These are phyloP conservation scores for Corrigiola litoralis DNA, from an alignment of 179 eudicot genomes.

Conservation along the genomic window DNA sequence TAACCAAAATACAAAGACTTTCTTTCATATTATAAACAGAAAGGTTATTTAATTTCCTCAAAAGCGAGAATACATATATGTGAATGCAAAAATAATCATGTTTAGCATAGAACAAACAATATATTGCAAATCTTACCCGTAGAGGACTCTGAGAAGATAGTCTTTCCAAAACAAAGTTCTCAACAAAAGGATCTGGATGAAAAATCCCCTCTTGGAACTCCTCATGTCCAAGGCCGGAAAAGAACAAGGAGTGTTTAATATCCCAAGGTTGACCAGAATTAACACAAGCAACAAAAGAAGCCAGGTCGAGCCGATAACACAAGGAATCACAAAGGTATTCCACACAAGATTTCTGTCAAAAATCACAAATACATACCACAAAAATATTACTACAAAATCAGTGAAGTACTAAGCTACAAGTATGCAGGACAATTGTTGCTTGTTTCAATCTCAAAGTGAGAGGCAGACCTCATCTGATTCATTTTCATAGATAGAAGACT, in stretches of 20 bases:
- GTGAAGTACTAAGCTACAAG: not conserved
- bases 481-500: constrained; percentile 58
- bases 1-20: too few species aligned
- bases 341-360: constrained; percentile 70
- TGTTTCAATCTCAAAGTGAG: not conserved
- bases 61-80: not conserved
- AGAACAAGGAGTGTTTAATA: constrained; percentile 57
- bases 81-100: too few species aligned
- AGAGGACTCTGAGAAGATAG: constrained; percentile 85
- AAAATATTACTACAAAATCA: constrained; percentile 3
- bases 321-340: constrained; percentile 87
- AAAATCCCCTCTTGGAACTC: constrained; percentile 37
- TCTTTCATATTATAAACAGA: too few species aligned
- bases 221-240: constrained; percentile 60
- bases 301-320: constrained; percentile 94
- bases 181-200: constrained; percentile 81
- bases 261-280: constrained; percentile 93
- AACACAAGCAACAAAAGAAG: constrained; percentile 87
- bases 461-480: constrained; percentile 64
- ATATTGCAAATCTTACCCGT: constrained; percentile 69
- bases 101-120: too few species aligned
- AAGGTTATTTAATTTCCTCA: constrained; percentile 9
- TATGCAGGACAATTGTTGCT: not conserved
- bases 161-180: constrained; percentile 94
- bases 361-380: not conserved